Evolutionary conservation across 768 basidiomycete species (phyloP), one percentile per base, ranked within the genome.

Genomic region (Panaeolus cyanescens): DNA sequence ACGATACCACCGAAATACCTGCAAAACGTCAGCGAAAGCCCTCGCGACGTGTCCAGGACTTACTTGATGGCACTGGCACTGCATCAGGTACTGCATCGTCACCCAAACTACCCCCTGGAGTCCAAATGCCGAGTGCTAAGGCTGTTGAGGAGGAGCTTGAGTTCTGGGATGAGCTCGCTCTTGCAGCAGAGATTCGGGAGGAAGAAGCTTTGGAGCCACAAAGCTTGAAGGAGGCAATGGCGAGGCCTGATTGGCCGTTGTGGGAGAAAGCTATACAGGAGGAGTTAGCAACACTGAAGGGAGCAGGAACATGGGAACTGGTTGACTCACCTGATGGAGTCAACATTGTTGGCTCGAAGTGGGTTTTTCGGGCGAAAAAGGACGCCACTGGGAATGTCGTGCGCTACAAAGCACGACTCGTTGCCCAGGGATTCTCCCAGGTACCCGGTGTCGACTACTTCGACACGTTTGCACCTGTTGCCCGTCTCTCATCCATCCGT

Each of bases 281-380:
- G 34, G 72, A 76, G 54, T 15, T 79, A 63, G 63, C 68, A 63
- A 60, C 58, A 7, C 60, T 72, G 4, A 39, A 67, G 30, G 62
- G 59, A 13, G 66, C 65, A 13, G 64, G 67, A 1, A 73, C 68
- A 6, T 78, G 73, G 73, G 62, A 70, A 20, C 50, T 77, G 3
- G 65, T 66, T 0, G 67, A 73, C 2, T n/a, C 33, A 6, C 75
- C 74, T 0, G 12, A 39, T 5, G 60, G 60, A 1, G 32, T 59
- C 1, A 74, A 74, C 3, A 64, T 72, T 1, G 59, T 77, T 0
- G 65, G 65, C 0, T 75, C 65, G 6, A 74, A 72, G 56, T 73
- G 70, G 73, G 71, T 75, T 10, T 80, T 75, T 61, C 63, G 66
- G 20, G 59, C 65, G 1, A 82, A 82, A 64, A 66, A 69, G 40